Conservation (phyloP, 495 filamentous ascomycete genomes). For the Melanomma pulvis-pyrius region DNA sequence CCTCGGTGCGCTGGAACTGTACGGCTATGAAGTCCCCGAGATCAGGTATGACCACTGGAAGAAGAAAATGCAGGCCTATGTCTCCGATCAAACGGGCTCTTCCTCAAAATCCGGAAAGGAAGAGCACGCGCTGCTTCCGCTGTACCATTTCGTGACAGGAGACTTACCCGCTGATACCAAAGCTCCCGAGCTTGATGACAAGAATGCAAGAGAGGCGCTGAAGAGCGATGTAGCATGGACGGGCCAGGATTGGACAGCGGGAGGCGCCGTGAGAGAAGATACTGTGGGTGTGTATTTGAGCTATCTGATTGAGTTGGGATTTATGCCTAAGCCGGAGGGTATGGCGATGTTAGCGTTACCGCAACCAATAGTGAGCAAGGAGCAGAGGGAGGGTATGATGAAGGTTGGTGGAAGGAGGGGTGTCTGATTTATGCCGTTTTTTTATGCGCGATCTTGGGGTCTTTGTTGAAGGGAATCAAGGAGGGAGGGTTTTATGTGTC, state of each 20-base stretch:
- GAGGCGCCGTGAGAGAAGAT: slow-evolving; percentile 15
- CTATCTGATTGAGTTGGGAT: slow-evolving; percentile 72
- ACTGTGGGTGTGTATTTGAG: slow-evolving; percentile 59
- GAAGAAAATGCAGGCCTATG: slow-evolving; percentile 45
- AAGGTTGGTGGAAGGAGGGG: slow-evolving; percentile 42
- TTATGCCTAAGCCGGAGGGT: slow-evolving; percentile 59
- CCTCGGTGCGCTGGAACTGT: slow-evolving; percentile 68
- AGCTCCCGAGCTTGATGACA: slow-evolving; percentile 79
- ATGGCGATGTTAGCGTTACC: slow-evolving; percentile 31
- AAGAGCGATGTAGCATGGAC: slow-evolving; percentile 65
- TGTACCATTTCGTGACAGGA: slow-evolving; percentile 80
- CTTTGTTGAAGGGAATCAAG: neutral
- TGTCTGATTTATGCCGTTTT: slow-evolving; percentile 9
- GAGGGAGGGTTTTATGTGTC: neutral
- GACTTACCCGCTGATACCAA: slow-evolving; percentile 78
- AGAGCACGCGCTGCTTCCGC: slow-evolving; percentile 70
- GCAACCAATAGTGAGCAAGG: slow-evolving; percentile 18
- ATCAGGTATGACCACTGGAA: slow-evolving; percentile 61
- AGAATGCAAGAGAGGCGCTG: slow-evolving; percentile 67
- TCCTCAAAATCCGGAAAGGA: slow-evolving; percentile 45
- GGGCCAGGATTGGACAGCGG: slow-evolving; percentile 53
- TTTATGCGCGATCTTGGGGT: neutral
- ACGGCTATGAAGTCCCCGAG: slow-evolving; percentile 75
- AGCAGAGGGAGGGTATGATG: slow-evolving; percentile 36
- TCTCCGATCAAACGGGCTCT: slow-evolving; percentile 27